These are phyloP conservation scores for Mucor circinelloides DNA, from an alignment of 371 early-diverging fungal species.

Conservation along the genomic window DNA sequence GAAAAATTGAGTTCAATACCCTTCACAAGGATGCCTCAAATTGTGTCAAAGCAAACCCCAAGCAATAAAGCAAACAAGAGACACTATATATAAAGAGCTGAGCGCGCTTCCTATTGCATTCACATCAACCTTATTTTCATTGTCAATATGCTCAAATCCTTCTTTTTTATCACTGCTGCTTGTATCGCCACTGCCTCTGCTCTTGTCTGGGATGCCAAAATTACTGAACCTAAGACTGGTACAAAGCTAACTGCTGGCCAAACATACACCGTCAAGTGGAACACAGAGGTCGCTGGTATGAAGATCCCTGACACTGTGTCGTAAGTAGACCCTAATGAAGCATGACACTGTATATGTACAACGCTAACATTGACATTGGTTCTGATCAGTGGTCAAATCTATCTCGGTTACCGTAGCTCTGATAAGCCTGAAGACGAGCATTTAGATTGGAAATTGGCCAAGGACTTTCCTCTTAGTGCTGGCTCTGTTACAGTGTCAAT, in stretches of 20 bases:
- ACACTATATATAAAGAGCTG: no score
- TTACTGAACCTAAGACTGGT: not conserved
- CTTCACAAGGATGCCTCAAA: no score
- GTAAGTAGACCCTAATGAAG: not conserved
- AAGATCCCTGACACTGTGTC: not conserved
- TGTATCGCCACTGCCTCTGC: not conserved
- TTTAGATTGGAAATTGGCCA: not conserved
- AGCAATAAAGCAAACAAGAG: no score
- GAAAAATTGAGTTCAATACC: not conserved
- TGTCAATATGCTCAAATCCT: no score
- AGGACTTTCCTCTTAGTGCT: no score
- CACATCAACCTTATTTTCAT: no score
- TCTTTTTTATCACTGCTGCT: not conserved
- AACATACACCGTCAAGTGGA: not conserved
- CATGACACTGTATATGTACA: not conserved
- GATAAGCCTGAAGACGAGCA: not conserved
- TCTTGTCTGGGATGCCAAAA: not conserved
- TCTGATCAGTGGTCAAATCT: not conserved
- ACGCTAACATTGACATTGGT: not conserved
- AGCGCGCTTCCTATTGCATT: no score
- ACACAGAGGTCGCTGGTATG: not conserved
- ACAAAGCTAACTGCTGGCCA: not conserved
- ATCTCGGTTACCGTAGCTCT: not conserved
- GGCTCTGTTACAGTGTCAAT: not conserved
- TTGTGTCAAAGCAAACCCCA: no score